Conservation (phyloP, 176 grass and related monocot genomes). For the Lolium multiflorum region DNA sequence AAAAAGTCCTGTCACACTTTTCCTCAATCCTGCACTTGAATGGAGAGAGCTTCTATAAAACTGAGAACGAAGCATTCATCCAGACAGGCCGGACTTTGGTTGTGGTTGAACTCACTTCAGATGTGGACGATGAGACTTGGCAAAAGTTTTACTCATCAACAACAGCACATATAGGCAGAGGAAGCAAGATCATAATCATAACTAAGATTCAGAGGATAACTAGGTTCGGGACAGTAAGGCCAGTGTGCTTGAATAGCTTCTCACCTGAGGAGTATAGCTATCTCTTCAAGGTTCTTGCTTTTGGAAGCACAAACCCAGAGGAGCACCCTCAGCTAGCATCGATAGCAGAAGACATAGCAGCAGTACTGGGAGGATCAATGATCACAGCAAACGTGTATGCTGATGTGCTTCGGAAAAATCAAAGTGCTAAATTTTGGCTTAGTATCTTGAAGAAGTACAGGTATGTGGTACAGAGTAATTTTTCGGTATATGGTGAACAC, state of each 20-base stretch:
- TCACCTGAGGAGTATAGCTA: constrained; percentile 34
- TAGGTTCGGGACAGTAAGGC: constrained; percentile 28
- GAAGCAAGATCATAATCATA: constrained; percentile 48
- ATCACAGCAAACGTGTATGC: constrained; percentile 6
- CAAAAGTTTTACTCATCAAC: constrained; percentile 10
- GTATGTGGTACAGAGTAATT: background rate
- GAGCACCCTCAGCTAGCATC: constrained; percentile 27
- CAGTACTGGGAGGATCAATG: background rate
- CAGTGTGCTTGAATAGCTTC: constrained; percentile 10
- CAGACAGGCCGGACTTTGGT: background rate
- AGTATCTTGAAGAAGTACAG: background rate
- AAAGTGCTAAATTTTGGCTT: constrained; percentile 21
- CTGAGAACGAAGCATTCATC: background rate
- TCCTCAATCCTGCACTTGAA: background rate
- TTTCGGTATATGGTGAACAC: background rate
- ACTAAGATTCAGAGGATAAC: background rate
- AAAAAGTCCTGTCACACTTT: background rate
- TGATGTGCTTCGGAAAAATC: constrained; percentile 31
- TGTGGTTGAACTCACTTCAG: constrained; percentile 25
- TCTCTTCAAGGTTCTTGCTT: constrained; percentile 45
- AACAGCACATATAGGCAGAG: background rate
- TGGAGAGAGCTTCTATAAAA: background rate
- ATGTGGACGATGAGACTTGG: constrained; percentile 24
- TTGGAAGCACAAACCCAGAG: constrained; percentile 34
- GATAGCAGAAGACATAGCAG: background rate